A percentile compares a stretch with the other conserved stretches of the same genome.
Evolutionary conservation across 2,329 filamentous ascomycete species (phyloP).

Genomic region (Xylaria sp.): DNA sequence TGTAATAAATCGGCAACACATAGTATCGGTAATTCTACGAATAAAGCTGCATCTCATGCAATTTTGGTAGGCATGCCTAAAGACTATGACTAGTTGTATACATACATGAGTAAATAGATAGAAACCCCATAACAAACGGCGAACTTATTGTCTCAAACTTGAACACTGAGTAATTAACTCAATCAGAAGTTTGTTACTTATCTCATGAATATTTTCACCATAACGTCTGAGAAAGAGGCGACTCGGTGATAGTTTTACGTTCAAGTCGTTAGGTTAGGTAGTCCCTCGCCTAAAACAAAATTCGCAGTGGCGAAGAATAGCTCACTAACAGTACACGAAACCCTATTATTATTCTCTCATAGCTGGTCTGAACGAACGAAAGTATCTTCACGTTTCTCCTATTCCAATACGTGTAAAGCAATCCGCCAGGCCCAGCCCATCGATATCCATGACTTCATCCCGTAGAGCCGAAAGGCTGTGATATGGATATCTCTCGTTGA

Average conservation of each 20-base stretch:
- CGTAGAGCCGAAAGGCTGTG: neutral
- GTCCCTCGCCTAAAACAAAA: neutral
- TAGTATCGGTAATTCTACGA: neutral
- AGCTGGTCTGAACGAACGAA: conserved; percentile 17
- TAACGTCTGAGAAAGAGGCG: neutral
- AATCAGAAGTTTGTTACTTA: neutral
- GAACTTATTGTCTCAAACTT: neutral
- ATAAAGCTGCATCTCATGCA: neutral
- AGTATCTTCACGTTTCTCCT: neutral
- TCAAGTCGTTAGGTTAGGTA: neutral
- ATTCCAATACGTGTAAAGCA: conserved; percentile 16
- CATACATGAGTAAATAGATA: neutral
- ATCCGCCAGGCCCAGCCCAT: conserved; percentile 8
- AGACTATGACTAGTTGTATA: neutral
- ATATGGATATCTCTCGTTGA: neutral
- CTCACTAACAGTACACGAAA: conserved; percentile 18
- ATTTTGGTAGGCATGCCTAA: neutral
- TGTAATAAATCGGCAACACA: neutral
- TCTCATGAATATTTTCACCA: neutral
- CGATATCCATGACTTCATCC: conserved; percentile 14
- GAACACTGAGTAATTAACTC: too few relatives aligned
- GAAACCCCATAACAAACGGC: neutral
- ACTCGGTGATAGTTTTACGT: neutral
- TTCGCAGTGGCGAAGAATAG: neutral
- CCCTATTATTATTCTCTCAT: neutral